Base-by-base conservation (phyloP, 495 filamentous ascomycete species). In the Haplographium delicatum region DNA sequence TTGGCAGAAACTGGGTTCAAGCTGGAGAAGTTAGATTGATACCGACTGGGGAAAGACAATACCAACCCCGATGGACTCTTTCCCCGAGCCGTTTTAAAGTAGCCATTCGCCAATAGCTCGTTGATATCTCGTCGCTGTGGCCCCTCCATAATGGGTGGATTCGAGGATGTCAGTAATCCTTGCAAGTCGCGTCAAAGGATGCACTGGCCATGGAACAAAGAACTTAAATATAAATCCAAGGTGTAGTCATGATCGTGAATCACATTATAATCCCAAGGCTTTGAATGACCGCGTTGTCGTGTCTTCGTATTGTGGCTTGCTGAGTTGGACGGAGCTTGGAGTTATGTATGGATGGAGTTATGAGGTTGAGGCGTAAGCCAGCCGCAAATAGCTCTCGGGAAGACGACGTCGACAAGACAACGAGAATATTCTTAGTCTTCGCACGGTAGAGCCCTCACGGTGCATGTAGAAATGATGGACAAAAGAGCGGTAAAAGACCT, bases 71-170 rank as follows among this genome's bases (percentile, higher is more conserved):
- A 37, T 3, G 51, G 44, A 23, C 50, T 57, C 37, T 50, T 57
- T 20, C 35, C 47, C 26, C 51, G 54, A 11, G 56, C 11, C 4
- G 53, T 59, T 38, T 47, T 62, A 34, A 54, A 62, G 43, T 33
- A 62, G 11, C 60, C 60, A 1, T 43, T 56, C 2, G 50, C 42
- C 2, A 62, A 50, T 2, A 62, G 53, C 43, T 60, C 60, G 24
- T 62, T 56, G 27, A 62, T 57, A 44, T 62, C 57, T 5, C 50
- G 48, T 44, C 49, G 39, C 46, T 34, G 30, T 41, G 44, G 43
- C 9, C 30, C 50, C 25, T 60, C 57, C 57, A 60, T 60, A n/a
- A n/a, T n/a, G n/a, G 47, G 13, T 54, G 28, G 31, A 43, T 40
- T 30, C 34, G n/a, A 34, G 4, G n/a, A 27, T 15, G 5, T 28